These are phyloP conservation scores for Arthrobotrys musiformis DNA, from an alignment of 2,329 filamentous ascomycete genomes.

Conservation along the genomic window DNA sequence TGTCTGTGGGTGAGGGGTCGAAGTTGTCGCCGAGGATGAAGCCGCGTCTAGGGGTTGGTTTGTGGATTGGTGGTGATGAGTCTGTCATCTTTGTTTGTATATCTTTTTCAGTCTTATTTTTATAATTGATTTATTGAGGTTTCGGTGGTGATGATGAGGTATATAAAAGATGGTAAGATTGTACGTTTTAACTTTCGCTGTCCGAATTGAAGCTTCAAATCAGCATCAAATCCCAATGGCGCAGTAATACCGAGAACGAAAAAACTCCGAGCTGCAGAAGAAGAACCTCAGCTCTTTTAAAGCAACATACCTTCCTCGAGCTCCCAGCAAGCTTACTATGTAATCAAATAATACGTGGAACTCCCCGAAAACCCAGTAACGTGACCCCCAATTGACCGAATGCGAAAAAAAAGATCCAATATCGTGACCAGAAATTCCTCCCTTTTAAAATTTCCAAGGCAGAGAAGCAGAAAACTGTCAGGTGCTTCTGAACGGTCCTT, in stretches of 20 bases:
- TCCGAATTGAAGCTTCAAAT: background rate
- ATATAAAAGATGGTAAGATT: background rate
- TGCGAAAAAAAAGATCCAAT: too few species aligned
- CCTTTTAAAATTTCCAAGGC: background rate
- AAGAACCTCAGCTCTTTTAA: background rate
- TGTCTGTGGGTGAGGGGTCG: constrained; percentile 49
- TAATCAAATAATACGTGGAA: background rate
- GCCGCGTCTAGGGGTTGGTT: constrained; percentile 42
- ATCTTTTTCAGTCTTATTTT: background rate
- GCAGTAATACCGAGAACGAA: too few species aligned
- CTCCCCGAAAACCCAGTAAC: constrained; percentile 7
- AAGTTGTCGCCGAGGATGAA: constrained; percentile 52
- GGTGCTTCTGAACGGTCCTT: constrained; percentile 28
- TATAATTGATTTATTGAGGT: background rate
- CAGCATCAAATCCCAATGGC: background rate
- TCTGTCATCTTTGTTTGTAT: constrained; percentile 28
- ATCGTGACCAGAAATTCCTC: too few species aligned
- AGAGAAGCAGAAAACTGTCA: constrained; percentile 5
- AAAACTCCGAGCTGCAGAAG: too few species aligned
- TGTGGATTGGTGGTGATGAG: constrained; percentile 41
- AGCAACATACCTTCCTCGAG: background rate
- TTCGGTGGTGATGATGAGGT: background rate
- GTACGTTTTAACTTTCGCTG: background rate
- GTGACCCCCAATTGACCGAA: constrained; percentile 9
- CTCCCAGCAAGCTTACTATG: too few species aligned